These are phyloP conservation scores for Nothophoma quercina DNA, from an alignment of 2,329 filamentous ascomycete genomes.

Conservation along the genomic window DNA sequence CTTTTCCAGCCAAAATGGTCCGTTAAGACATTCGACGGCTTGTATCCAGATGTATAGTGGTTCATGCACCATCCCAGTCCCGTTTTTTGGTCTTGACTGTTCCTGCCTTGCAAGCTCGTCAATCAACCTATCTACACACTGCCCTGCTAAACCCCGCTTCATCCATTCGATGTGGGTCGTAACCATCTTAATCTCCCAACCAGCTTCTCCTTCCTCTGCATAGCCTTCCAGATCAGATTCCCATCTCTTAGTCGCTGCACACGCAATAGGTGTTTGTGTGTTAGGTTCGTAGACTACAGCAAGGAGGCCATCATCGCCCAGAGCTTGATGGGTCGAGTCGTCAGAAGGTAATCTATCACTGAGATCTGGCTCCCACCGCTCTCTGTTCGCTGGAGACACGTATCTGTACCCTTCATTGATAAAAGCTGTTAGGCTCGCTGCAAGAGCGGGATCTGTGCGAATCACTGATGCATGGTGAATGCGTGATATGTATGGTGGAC, in stretches of 20 bases:
- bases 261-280: conserved; percentile 7
- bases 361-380: conserved; percentile 3
- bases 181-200: conserved; percentile 20
- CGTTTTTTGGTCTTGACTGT: background rate
- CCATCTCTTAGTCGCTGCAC: conserved; percentile 13
- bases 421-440: conserved; percentile 5
- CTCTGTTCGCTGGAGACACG: conserved; percentile 1
- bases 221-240: conserved; percentile 2
- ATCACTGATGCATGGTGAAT: conserved; percentile 9
- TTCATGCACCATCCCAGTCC: background rate
- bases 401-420: conserved; percentile 18
- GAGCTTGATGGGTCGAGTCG: background rate
- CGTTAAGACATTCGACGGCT: conserved; percentile 18
- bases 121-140: conserved; percentile 12
- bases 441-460: conserved; percentile 2
- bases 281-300: conserved; percentile 4
- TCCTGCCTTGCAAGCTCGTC: conserved; percentile 2
- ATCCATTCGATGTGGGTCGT: conserved; percentile 13
- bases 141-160: conserved; percentile 11
- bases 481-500: background rate
- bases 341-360: conserved; percentile 1
- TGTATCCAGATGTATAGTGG: conserved; percentile 16
- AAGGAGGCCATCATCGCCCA: conserved; percentile 13
- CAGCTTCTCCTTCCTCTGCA: conserved; percentile 2
- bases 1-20: conserved; percentile 14